Evolutionary conservation across 2,329 filamentous ascomycete species (phyloP).

Genomic region (Aspergillus ochraceus): DNA sequence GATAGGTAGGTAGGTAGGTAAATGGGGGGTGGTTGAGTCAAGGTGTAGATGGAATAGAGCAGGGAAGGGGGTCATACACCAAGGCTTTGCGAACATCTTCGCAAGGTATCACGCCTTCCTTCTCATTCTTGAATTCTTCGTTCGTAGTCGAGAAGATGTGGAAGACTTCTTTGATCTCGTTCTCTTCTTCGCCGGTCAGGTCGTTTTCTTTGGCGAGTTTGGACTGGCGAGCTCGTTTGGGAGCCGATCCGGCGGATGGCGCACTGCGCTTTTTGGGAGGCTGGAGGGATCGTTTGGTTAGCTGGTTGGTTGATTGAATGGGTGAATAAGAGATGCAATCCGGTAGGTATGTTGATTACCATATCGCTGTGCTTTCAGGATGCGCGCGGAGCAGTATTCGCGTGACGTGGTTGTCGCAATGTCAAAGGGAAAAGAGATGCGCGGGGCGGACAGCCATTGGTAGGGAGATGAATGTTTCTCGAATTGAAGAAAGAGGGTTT

Average conservation of each 20-base stretch:
- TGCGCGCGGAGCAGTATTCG: background rate
- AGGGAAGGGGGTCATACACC: constrained; percentile 55
- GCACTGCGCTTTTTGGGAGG: constrained; percentile 40
- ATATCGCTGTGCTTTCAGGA: background rate
- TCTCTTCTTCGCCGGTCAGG: constrained; percentile 78
- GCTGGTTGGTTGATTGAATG: background rate
- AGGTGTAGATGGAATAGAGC: background rate
- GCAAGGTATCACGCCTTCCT: constrained; percentile 67
- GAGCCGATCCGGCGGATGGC: constrained; percentile 29
- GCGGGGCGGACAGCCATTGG: background rate
- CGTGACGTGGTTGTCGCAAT: background rate
- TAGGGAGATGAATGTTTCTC: background rate
- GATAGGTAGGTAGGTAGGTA: background rate
- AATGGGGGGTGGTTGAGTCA: no score
- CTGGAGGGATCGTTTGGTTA: constrained; percentile 15
- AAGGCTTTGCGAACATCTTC: constrained; percentile 70
- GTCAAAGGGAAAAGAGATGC: background rate
- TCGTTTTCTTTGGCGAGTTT: constrained; percentile 92
- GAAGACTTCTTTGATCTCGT: constrained; percentile 89
- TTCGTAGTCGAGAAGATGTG: constrained; percentile 64
- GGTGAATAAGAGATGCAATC: background rate
- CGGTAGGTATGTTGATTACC: background rate
- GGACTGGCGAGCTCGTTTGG: constrained; percentile 61
- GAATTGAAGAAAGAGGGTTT: background rate
- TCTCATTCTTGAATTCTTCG: constrained; percentile 68